Percentiles rank a stretch among this genome's conserved stretches.
These are phyloP conservation scores for Gloeostereum incarnatum DNA, from an alignment of 768 basidiomycete genomes.

Conservation along the genomic window DNA sequence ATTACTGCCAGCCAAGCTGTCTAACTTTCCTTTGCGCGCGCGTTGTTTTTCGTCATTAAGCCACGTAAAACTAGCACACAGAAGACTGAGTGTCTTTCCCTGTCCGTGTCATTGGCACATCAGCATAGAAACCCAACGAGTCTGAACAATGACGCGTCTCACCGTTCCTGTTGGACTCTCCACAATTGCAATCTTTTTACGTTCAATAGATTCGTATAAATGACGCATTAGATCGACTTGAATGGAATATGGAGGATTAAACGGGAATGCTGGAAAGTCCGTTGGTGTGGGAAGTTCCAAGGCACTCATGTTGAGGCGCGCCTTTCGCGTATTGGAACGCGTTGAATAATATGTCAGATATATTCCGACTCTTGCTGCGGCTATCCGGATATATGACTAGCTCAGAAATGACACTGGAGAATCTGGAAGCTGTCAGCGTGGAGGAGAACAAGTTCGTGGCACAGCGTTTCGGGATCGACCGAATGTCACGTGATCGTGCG, in stretches of 20 bases:
- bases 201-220: constrained; percentile 72
- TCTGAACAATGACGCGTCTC: constrained; percentile 12
- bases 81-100: constrained; percentile 82
- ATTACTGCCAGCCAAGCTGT: constrained; percentile 22
- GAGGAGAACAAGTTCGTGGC: no score
- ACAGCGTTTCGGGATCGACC: no score
- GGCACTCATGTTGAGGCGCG: no score
- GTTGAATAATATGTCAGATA: no score
- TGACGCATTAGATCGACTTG: constrained; percentile 86
- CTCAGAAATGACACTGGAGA: no score
- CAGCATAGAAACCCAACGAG: constrained; percentile 1
- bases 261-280: constrained; percentile 76
- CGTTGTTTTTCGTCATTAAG: constrained; percentile 60
- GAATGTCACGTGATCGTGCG: no score
- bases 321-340: no score
- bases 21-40: constrained; percentile 56
- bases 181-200: constrained; percentile 67
- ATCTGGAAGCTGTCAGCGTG: no score
- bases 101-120: constrained; percentile 18
- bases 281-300: constrained; percentile 52
- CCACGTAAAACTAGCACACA: constrained; percentile 74
- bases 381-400: no score
- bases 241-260: constrained; percentile 72
- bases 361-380: no score
- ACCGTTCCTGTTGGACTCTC: constrained; percentile 91